Base-by-base conservation (phyloP, 2,329 filamentous ascomycete genomes). In the Xylariaceae sp. region DNA sequence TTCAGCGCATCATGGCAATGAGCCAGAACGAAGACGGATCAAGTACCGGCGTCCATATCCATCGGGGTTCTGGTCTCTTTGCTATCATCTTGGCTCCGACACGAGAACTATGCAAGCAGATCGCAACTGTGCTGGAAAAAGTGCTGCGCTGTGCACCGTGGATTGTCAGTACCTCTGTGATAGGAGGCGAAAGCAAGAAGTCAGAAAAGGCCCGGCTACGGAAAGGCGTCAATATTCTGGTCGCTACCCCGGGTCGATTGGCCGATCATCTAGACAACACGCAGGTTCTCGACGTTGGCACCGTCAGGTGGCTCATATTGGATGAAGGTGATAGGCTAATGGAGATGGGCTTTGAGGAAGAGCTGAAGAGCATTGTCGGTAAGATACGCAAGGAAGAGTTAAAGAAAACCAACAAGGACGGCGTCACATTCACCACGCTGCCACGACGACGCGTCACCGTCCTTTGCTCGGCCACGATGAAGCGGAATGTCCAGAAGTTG, bases 251-350 rank as follows among this genome's bases (percentile, higher is more conserved):
- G 0, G 94, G 94, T 69, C 85, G 94, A 62, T 78, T 99, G 60
- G 89, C 87, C 3, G 94, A 99, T 77, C 94, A 99, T 74, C 77
- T 99, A 52, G 88, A 95, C 67, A 91, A 97, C 71, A 99, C 94
- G 0, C 86, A 96, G 73, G 91, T 88, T 0, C 78, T 99, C 55
- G 90, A 94, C 64, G 86, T 97, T 47, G 89, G 89, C 68, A 92
- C 88, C 18, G 93, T 97, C 3, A 82, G 93, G 61, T 99, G 94
- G 94, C 77, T 99, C 23, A 87, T 99, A 1, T 81, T 99, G 4
- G 94, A 99, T 68, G 94, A 99, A 75, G 94, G 94, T 35, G 94
- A 99, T 79, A 84, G 94, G n/a, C 78, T 99, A 72, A 97, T 99
- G 93, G 94, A 99, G 71, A 82, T 97, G 69, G 94, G 94, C 0